Evolutionary conservation across 768 basidiomycete species (phyloP), one percentile per base, ranked within the genome.

Genomic region (Tulasnella sp.): DNA sequence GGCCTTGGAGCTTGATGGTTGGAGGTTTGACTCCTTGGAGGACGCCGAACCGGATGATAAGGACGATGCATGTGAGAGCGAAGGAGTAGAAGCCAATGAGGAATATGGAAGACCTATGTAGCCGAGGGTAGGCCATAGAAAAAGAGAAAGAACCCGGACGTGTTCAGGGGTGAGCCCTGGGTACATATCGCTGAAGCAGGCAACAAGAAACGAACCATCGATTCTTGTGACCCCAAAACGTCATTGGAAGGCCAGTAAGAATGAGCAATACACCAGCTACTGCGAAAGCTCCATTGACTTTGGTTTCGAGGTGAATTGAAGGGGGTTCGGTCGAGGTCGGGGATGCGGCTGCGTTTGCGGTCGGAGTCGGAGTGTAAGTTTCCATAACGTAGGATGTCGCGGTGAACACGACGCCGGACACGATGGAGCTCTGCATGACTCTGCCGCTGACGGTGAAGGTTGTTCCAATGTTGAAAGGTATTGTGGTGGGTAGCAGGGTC

Each of bases 171-270:
- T 39, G 36, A 44, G 72, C 38, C 39, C 74, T 75, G 39, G 34
- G 39, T 36, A 44, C 38, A 52, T 39, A n/a, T 42, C 38, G 18
- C 21, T 18, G 6, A 72, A 78, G 27, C 21, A 80, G 79, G 48
- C 12, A 58, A n/a, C 21, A 34, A 12, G 74, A 48, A 58, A 87
- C 89, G 58, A 83, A 93, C 96, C 97, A 97, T 89, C 96, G 88
- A 85, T 98, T 97, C 88, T 97, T 97, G 87, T 96, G 95, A 31
- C 97, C 97, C 86, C 94, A 92, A 82, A 95, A 95, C 3, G 94
- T 93, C 76, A 94, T 93, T 12, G 95, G 95, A 8, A 97, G 87
- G 72, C 97, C 97, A 12, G 94, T 95, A 74, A 98, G 83, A 82
- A 98, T 95, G 84, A 98, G 91, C 80, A 98, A 85, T 6, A 90